Evolutionary conservation across 2,329 filamentous ascomycete species (phyloP).

Genomic region (Fusarium palustre): DNA sequence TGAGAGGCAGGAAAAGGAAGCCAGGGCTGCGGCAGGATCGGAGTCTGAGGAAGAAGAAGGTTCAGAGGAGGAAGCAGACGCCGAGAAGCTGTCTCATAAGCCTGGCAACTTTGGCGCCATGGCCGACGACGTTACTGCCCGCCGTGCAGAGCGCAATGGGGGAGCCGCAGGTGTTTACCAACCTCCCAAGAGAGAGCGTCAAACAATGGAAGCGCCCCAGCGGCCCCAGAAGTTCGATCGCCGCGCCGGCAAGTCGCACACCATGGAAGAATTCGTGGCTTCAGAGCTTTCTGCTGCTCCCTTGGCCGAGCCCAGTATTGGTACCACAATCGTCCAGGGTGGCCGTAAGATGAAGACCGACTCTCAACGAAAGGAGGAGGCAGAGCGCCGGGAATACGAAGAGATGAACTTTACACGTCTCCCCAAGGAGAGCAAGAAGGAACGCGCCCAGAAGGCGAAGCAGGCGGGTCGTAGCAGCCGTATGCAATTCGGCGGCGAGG

Average conservation of each 20-base stretch:
- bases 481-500: slow-evolving; percentile 87
- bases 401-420: slow-evolving; percentile 91
- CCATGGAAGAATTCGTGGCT: slow-evolving; percentile 91
- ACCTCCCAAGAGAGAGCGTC: slow-evolving; percentile 88
- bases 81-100: slow-evolving; percentile 44
- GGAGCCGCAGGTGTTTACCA: slow-evolving; percentile 80
- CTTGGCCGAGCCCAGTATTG: slow-evolving; percentile 87
- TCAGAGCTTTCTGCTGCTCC: slow-evolving; percentile 87
- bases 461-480: slow-evolving; percentile 62
- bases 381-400: slow-evolving; percentile 86
- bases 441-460: slow-evolving; percentile 73
- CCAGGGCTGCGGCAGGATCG: slow-evolving; percentile 44
- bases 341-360: slow-evolving; percentile 84
- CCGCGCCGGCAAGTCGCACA: slow-evolving; percentile 78
- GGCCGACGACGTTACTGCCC: slow-evolving; percentile 51
- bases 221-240: slow-evolving; percentile 69
- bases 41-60: slow-evolving; percentile 49
- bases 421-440: slow-evolving; percentile 89
- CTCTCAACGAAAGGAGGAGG: slow-evolving; percentile 79
- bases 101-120: slow-evolving; percentile 47
- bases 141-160: slow-evolving; percentile 47
- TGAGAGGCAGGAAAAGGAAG: slow-evolving; percentile 53
- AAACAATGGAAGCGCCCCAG: slow-evolving; percentile 80
- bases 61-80: slow-evolving; percentile 54
- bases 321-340: slow-evolving; percentile 83